Conservation (phyloP, 1,139 yeast genomes). For the Arxiozyma bovina region DNA sequence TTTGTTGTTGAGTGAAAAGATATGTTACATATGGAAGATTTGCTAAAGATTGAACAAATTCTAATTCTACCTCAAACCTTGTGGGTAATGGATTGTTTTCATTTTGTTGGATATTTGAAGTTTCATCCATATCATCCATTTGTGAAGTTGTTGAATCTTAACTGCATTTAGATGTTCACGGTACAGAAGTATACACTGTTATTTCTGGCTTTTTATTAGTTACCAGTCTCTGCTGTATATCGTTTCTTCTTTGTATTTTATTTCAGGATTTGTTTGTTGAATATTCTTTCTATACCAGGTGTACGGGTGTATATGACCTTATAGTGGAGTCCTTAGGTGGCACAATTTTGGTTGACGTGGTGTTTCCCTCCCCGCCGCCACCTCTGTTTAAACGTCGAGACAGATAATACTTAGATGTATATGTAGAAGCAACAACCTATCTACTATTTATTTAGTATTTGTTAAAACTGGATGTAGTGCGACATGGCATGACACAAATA, state of each 20-base stretch:
- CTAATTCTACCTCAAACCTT: constrained; percentile 67
- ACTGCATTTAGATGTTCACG: neutral
- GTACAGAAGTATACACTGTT: neutral
- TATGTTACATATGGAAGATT: constrained; percentile 63
- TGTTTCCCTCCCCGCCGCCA: neutral
- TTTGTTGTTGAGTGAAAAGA: constrained; percentile 39
- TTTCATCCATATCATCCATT: neutral
- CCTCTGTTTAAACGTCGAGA: neutral
- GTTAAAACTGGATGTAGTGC: too few relatives aligned
- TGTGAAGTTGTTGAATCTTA: neutral
- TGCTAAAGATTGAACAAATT: constrained; percentile 70
- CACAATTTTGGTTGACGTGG: neutral
- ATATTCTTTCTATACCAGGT: neutral
- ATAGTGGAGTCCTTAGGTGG: too few relatives aligned
- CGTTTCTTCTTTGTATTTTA: too few relatives aligned
- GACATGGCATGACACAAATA: too few relatives aligned
- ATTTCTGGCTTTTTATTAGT: too few relatives aligned
- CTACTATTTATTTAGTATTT: too few relatives aligned
- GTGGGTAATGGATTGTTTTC: constrained; percentile 37
- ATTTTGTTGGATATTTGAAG: neutral
- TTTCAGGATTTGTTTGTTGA: neutral
- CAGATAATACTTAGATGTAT: neutral
- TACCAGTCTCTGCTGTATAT: too few relatives aligned
- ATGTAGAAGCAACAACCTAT: too few relatives aligned
- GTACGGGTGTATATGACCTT: neutral